These are phyloP conservation scores for Daldinia loculata DNA, from an alignment of 495 filamentous ascomycete species.

Conservation along the genomic window DNA sequence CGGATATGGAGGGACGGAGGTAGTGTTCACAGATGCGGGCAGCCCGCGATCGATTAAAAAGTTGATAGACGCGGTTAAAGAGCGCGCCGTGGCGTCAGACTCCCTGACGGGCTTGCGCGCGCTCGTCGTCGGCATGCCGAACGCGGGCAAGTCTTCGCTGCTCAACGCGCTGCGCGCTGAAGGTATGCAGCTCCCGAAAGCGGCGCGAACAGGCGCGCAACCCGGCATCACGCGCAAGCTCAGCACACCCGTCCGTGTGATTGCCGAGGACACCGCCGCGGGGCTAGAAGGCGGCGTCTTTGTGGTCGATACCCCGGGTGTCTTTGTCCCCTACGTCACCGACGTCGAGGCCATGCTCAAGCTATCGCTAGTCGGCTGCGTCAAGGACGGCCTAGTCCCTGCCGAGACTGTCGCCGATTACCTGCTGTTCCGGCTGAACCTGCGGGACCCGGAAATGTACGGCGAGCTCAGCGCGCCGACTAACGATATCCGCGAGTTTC, in stretches of 20 bases:
- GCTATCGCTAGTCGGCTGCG: conserved; percentile 85
- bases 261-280: conserved; percentile 38
- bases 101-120: conserved; percentile 69
- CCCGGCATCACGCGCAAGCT: conserved; percentile 92
- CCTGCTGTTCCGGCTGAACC: conserved; percentile 83
- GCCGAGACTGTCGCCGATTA: conserved; percentile 84
- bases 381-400: conserved; percentile 86
- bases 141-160: conserved; percentile 90
- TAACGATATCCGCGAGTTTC: conserved; percentile 77
- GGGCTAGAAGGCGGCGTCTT: conserved; percentile 54
- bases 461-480: conserved; percentile 73
- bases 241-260: conserved; percentile 80
- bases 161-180: conserved; percentile 82
- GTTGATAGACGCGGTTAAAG: conserved; percentile 49
- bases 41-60: conserved; percentile 46
- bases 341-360: conserved; percentile 90
- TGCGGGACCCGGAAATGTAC: conserved; percentile 65
- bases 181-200: conserved; percentile 71
- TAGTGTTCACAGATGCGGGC: conserved; percentile 51
- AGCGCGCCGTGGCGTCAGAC: conserved; percentile 45
- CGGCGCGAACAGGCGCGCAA: conserved; percentile 80
- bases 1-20: conserved; percentile 33
- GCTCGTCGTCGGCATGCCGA: conserved; percentile 96
- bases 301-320: conserved; percentile 70
- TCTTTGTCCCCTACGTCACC: conserved; percentile 91